Evolutionary conservation across 257 asterid species (phyloP), one percentile per base, ranked within the genome.

Genomic region (Forsythia viridissima): DNA sequence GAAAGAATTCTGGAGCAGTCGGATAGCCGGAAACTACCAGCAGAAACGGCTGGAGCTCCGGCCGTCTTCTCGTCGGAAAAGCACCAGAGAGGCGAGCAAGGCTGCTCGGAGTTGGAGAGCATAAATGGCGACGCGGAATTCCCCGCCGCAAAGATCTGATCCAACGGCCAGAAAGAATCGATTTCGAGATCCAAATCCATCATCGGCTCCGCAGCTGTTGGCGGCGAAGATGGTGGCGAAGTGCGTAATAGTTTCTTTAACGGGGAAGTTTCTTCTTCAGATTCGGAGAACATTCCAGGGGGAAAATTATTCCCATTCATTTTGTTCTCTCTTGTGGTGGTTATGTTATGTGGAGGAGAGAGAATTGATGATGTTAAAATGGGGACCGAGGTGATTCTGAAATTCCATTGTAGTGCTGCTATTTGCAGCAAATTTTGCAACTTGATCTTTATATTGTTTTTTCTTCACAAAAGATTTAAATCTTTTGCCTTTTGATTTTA

Each of bases 151-250:
- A 91, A 91, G 85, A 90, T 88, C 89, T 92, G 97, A 86, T 94
- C 98, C 85, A 94, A 83, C n/a, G 97, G 89, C 98, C 97, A 94
- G 5, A 88, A 84, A 68, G 79, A 75, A 5, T 90, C 97, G 77
- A 90, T 91, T 76, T 91, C 96, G 77, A 92, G 91, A 87, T 92
- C 97, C 66, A 90, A 85, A 87, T 92, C 97, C 97, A 91, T 91
- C 79, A 88, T 74, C 51, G 79, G 59, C 52, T 83, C 93, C 63
- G 78, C 57, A 39, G 79, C 8, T 15, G 77, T n/a, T 16, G 77
- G 24, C 4, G 74, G 76, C 48, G 59, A 11, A 10, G 59, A 15
- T 51, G 74, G 80, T 9, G 70, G 86, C n/a, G 68, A n/a, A 59
- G 11, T n/a, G 36, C 37, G 36, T 21, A 59, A 21, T 59, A 21